Base-by-base conservation (phyloP, 495 filamentous ascomycete genomes). In the Lasiosphaeria ovina region DNA sequence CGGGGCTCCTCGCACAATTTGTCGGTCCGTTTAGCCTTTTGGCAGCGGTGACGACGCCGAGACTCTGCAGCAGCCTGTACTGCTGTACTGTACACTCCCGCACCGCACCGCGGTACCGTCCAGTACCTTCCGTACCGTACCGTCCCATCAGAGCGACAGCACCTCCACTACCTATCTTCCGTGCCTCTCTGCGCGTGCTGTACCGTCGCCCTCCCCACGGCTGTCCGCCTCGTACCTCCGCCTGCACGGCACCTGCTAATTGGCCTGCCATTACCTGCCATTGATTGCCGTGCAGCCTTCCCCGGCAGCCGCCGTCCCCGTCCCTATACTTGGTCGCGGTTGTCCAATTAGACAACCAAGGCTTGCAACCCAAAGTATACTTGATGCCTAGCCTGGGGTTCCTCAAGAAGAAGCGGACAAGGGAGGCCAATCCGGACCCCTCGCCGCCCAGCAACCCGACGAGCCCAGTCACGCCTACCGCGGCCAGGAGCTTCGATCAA, bases 331-430 rank as follows among this genome's bases (percentile, higher is more conserved):
- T 32, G 44, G 55, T 55, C 55, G 61, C 56, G 59, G 31, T 55
- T 57, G 61, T 60, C 66, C 65, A 64, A 65, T 69, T 50, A 55
- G 65, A 66, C 60, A 51, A 58, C 55, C 47, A 48, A 38, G 36
- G 61, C 42, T 54, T 32, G 34, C 57, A 51, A 59, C 61, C 59
- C 35, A 45, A 35, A 64, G 55, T 59, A 17, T 53, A 45, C 62
- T 73, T 71, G 72, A 92, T 92, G 89, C 89, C 87, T 80, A 83
- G 76, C 67, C 81, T 91, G 77, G 89, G 91, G 63, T 88, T 97
- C 69, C 84, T 98, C 70, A 98, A 97, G 84, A 97, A 96, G 87
- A 92, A 95, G 83, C 87, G 91, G 83, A 95, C 93, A 78, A 96
- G 91, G 86, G 74, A 86, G 80, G 68, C 82, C 72, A 77, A 84